phyloP scores from a whole-genome alignment of 78 protist genomes.

The Anaeramoeba ignava region DNA sequence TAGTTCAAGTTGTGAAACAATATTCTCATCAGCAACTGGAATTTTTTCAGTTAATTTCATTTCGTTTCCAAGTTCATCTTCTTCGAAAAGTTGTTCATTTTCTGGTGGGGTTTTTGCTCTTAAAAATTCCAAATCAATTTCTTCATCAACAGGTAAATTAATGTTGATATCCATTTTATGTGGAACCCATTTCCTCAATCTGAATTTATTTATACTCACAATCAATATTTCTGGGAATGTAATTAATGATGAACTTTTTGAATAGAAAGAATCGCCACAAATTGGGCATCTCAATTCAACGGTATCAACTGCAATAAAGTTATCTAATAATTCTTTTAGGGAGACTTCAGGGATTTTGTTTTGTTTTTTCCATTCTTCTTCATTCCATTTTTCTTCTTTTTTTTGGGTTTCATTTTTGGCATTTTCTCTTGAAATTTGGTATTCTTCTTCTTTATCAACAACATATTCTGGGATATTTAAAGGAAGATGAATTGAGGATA shows the following conservation, averaged over 20 bases:
- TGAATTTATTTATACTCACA: not conserved
- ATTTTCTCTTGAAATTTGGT: conserved; percentile 12
- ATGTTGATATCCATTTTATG: not conserved
- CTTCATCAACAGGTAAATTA: not conserved
- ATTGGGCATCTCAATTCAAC: not conserved
- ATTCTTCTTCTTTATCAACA: conserved; percentile 35
- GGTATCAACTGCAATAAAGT: not conserved
- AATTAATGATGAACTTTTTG: not conserved
- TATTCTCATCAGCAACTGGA: conserved; percentile 1
- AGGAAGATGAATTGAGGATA: not conserved
- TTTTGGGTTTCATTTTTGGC: not conserved
- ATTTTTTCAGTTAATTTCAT: not conserved
- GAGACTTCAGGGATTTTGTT: not conserved
- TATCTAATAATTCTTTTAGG: not conserved
- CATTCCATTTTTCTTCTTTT: not conserved
- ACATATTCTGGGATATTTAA: not conserved
- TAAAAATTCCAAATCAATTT: not conserved
- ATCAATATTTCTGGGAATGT: conserved; percentile 17
- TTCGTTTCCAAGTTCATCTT: not conserved
- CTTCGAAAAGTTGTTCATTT: not conserved
- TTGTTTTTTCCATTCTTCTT: not conserved
- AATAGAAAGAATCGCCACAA: not conserved
- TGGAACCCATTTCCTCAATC: conserved; percentile 14
- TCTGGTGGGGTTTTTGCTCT: not conserved
- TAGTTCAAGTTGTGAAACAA: conserved; percentile 23